Base-by-base conservation (phyloP, 2,329 filamentous ascomycete species). In the Anthostomella pinea region DNA sequence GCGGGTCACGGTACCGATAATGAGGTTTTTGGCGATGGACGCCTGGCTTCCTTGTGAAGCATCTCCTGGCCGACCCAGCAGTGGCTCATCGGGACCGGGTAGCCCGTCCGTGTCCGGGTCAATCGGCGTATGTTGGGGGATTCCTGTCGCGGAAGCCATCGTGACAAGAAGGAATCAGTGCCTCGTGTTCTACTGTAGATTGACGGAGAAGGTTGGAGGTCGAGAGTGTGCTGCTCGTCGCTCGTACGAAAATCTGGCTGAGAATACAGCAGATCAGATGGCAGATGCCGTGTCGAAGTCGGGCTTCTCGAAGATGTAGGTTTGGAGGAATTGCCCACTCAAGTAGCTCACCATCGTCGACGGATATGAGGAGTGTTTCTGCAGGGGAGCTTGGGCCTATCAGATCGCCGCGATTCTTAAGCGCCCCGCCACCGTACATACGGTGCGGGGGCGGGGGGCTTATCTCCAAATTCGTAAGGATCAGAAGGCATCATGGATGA, bases 21-120 rank as follows among this genome's bases (percentile, higher is more conserved):
- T 68, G 25, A 95, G 70, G 55, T 95, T 95, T 51, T 73, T 70
- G 43, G 77, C 68, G 35, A 94, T 71, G 16, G 79, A 69, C 41
- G 77, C 72, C 11, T 75, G 73, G 23, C 83, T 75, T 40, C 68
- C 67, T 67, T 94, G 87, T 31, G 79, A 76, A 8, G 79, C 86
- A 66, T 90, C 86, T 30, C 87, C 87, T 27, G 80, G 73, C 32
- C 72, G 69, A 35, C 83, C 85, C 20, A 91, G 69, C 35, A 91
- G 68, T 47, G 85, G 86, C 54, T 87, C 81, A 33, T 82, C 72
- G 55, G 87, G 83, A 26, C 42, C 56, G 35, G 51, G 41, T 46
- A 56, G 57, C 37, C 52, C 59, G 31, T 52, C 49, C 39, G 59
- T 57, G 38, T 65, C 59, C 33, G 65, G 63, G 45, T 65, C 63